Base-by-base conservation (phyloP, 352 stramenopile species). In the Phytophthora melonis region DNA sequence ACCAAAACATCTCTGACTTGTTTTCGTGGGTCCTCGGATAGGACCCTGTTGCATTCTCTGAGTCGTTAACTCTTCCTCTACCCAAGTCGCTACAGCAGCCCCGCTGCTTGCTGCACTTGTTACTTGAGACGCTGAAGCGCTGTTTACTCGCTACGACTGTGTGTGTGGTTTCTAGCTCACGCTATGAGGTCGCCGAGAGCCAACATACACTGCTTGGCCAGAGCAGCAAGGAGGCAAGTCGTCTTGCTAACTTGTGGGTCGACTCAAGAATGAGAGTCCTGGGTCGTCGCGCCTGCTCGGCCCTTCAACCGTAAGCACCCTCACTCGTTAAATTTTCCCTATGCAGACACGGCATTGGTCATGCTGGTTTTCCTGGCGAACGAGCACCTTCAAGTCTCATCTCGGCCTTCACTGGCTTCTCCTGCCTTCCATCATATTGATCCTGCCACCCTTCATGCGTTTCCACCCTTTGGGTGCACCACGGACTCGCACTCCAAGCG, bases 171-270 rank as follows among this genome's bases (percentile, higher is more conserved):
- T 61, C 55, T 49, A 43, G 30, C 19, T 61, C 55, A 45, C 19
- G 10, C 49, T 21, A 30, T 65, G 45, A 57, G 58, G 58, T 65
- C 25, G 43, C 45, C 5, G 58, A 65, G 25, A 65, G 25, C 58
- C 27, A 65, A 57, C 58, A 56, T 45, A 65, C 58, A 32, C 55
- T 65, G 58, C 25, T 65, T 65, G 58, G 58, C 43, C 43, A 47
- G 27, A 65, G 45, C 27, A 65, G 58, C 43, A 30, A 47, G 58
- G 30, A 65, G 49, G 58, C 18, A 30, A 19, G 32, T 36, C 7
- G 43, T 36, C 18, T 57, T 65, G 58, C 27, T 65, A 0, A 49
- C 58, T 57, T 65, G 23, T 27, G 30, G 25, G 41, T 65, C 57
- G 45, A 65, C 57, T 65, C 58, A 65, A 65, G 58, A 65, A 65